Evolutionary conservation across 176 grass and related monocot species (phyloP).

Genomic region (Aegilops tauschii): DNA sequence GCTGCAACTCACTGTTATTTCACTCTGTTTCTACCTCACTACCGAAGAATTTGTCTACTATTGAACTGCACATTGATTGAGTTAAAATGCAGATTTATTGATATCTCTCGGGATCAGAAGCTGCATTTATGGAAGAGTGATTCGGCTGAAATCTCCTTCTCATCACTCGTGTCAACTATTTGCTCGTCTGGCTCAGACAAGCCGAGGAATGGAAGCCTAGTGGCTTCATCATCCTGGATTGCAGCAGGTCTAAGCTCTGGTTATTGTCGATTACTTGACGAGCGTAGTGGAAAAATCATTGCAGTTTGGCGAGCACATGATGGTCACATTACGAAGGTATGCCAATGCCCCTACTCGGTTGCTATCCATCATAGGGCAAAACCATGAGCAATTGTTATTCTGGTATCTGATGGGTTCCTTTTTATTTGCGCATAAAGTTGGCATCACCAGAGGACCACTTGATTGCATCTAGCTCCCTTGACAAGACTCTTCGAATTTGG

Average conservation of each 20-base stretch:
- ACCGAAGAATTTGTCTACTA: slow-evolving; percentile 3
- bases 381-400: slow-evolving; percentile 14
- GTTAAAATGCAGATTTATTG: slow-evolving; percentile 76
- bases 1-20: slow-evolving; percentile 6
- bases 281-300: slow-evolving; percentile 75
- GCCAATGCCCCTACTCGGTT: neutral
- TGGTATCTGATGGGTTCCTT: slow-evolving; percentile 22
- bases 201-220: slow-evolving; percentile 27
- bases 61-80: slow-evolving; percentile 29
- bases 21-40: neutral
- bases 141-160: slow-evolving; percentile 75
- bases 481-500: slow-evolving; percentile 91
- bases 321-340: slow-evolving; percentile 93
- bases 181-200: slow-evolving; percentile 87
- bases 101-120: slow-evolving; percentile 72
- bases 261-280: slow-evolving; percentile 77
- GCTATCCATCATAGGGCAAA: slow-evolving; percentile 15
- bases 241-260: slow-evolving; percentile 89
- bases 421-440: slow-evolving; percentile 49
- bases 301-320: slow-evolving; percentile 90
- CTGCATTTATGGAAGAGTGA: slow-evolving; percentile 90
- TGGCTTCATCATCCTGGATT: slow-evolving; percentile 61
- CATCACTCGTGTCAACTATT: slow-evolving; percentile 89
- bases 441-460: slow-evolving; percentile 79
- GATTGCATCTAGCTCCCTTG: slow-evolving; percentile 92